phyloP scores from a whole-genome alignment of 441 rosid species.

The Biscutella laevigata region DNA sequence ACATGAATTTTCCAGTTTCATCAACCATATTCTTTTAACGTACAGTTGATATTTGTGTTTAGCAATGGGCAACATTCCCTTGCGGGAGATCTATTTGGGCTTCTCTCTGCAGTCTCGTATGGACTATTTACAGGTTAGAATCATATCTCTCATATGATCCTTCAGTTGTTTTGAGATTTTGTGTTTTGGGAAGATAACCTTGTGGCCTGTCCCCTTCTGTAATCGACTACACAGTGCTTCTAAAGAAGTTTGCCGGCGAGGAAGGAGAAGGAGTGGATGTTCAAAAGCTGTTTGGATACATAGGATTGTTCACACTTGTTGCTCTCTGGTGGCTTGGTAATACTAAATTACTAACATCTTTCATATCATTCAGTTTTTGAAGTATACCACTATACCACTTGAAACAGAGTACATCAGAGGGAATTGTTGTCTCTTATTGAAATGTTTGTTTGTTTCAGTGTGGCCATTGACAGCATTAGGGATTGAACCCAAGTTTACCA shows the following conservation, averaged over 20 bases:
- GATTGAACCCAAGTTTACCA: slow-evolving; percentile 85
- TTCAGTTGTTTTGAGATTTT: neutral
- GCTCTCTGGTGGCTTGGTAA: slow-evolving; percentile 99
- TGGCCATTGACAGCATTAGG: slow-evolving; percentile 94
- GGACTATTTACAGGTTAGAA: slow-evolving; percentile 84
- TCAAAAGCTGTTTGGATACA: slow-evolving; percentile 92
- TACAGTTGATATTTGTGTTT: slow-evolving; percentile 55
- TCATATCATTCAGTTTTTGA: neutral
- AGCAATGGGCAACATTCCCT: slow-evolving; percentile 81
- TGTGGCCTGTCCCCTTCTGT: neutral
- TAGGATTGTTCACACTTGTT: slow-evolving; percentile 88
- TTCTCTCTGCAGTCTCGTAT: slow-evolving; percentile 87
- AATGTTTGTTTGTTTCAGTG: slow-evolving; percentile 36
- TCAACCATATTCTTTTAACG: slow-evolving; percentile 26
- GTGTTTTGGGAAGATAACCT: neutral
- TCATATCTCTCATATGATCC: neutral
- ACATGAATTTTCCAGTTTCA: slow-evolving; percentile 18
- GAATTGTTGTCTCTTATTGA: neutral
- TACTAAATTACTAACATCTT: slow-evolving; percentile 28
- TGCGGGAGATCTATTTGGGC: slow-evolving; percentile 87
- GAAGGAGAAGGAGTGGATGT: slow-evolving; percentile 91
- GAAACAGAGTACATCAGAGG: neutral
- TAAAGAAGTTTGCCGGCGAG: slow-evolving; percentile 88
- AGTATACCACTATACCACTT: neutral
- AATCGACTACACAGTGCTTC: slow-evolving; percentile 64